Percentiles rank a stretch among this genome's conserved stretches.
Evolutionary conservation across 768 basidiomycete genomes (phyloP).

Genomic region (Hygrophoropsis aurantiaca): DNA sequence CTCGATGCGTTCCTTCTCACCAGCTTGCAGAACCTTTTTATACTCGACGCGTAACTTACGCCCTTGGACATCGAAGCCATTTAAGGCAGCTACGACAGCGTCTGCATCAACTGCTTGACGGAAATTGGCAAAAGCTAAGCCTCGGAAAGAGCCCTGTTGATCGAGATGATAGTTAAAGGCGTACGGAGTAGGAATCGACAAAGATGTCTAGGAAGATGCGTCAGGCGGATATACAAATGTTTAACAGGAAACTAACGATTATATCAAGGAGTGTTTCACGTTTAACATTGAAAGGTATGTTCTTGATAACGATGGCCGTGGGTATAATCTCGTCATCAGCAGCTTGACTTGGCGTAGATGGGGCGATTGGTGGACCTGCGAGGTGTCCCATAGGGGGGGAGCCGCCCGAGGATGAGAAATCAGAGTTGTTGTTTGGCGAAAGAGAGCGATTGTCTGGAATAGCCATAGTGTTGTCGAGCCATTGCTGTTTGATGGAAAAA

Average conservation of each 20-base stretch:
- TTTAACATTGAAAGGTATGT: constrained; percentile 99
- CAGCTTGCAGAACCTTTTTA: constrained; percentile 98
- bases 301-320: constrained; percentile 99
- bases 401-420: constrained; percentile 85
- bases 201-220: constrained; percentile 60
- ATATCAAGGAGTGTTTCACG: constrained; percentile 95
- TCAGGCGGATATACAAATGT: constrained; percentile 9
- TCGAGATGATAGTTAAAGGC: constrained; percentile 99
- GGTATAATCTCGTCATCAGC: constrained; percentile 93
- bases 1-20: constrained; percentile 98
- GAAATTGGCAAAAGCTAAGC: constrained; percentile 98
- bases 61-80: constrained; percentile 94
- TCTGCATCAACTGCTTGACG: constrained; percentile 89
- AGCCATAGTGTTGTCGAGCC: constrained; percentile 64
- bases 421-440: constrained; percentile 84
- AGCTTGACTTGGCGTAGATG: constrained; percentile 51
- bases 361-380: constrained; percentile 44
- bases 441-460: constrained; percentile 73
- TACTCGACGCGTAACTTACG: constrained; percentile 98
- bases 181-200: constrained; percentile 94
- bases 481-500: constrained; percentile 58
- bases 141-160: constrained; percentile 94
- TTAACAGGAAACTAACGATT: constrained; percentile 63
- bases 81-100: constrained; percentile 92
- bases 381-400: constrained; percentile 62